phyloP scores from a whole-genome alignment of 2,329 filamentous ascomycete species.

The Colletotrichum truncatum region DNA sequence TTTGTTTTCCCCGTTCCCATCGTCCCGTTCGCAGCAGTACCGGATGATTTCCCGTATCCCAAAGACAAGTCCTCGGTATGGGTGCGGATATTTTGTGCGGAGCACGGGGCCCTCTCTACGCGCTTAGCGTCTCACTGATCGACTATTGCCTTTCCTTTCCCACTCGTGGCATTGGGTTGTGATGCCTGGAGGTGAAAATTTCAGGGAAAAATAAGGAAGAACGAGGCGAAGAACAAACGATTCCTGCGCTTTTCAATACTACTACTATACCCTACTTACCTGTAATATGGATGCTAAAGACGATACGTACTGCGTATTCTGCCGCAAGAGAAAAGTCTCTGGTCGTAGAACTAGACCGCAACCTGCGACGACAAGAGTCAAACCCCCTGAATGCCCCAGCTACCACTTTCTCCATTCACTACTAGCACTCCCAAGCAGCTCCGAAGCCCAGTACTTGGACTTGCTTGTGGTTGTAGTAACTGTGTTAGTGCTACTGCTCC shows the following conservation, averaged over 20 bases:
- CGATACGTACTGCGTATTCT: background rate
- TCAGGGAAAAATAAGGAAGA: too few relatives aligned
- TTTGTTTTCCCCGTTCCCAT: background rate
- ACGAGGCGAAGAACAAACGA: background rate
- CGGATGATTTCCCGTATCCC: background rate
- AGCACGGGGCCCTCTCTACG: background rate
- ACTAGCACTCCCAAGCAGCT: too few relatives aligned
- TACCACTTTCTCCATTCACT: too few relatives aligned
- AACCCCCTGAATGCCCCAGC: background rate
- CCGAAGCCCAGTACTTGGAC: background rate
- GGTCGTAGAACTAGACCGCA: background rate
- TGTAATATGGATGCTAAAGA: background rate
- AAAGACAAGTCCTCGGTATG: background rate
- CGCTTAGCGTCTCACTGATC: background rate
- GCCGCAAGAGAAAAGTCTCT: background rate
- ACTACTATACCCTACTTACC: background rate
- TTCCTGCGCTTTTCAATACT: too few relatives aligned
- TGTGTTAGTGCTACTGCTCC: too few relatives aligned
- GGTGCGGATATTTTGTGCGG: background rate
- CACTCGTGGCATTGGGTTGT: background rate
- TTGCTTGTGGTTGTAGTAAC: background rate
- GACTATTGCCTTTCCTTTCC: background rate
- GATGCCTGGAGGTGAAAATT: too few relatives aligned
- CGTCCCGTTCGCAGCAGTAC: background rate
- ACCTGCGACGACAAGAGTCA: constrained; percentile 16